These are phyloP conservation scores for Xerocomellus chrysenteron DNA, from an alignment of 768 basidiomycete species.

Conservation along the genomic window DNA sequence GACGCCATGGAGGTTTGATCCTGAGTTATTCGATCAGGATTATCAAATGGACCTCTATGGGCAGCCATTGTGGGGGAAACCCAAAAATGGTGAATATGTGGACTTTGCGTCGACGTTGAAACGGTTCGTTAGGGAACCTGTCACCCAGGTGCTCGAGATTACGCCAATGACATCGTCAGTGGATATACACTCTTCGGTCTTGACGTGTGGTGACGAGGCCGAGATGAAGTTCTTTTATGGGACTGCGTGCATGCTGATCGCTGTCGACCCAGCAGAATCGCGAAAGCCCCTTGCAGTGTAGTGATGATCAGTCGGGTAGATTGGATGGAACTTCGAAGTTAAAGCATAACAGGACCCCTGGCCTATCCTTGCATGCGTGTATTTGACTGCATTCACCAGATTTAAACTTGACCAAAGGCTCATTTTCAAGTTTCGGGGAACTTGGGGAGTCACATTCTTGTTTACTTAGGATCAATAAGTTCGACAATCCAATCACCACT, in stretches of 20 bases:
- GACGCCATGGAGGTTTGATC: not conserved
- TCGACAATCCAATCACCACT: no score
- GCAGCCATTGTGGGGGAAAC: no score
- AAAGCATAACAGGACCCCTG: no score
- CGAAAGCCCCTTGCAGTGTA: not conserved
- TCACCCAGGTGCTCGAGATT: conserved; percentile 1
- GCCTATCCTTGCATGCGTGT: no score
- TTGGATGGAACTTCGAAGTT: no score
- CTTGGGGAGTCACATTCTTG: no score
- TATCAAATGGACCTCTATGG: not conserved
- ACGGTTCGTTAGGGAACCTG: not conserved
- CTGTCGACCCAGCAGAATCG: not conserved
- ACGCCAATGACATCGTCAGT: conserved; percentile 4
- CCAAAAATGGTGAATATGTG: no score
- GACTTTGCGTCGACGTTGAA: not conserved
- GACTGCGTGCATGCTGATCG: conserved; percentile 6
- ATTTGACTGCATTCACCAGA: no score
- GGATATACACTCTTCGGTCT: not conserved
- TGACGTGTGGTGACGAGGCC: not conserved
- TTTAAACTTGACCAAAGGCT: no score
- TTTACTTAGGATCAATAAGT: no score
- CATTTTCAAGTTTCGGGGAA: no score
- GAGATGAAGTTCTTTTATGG: conserved; percentile 1
- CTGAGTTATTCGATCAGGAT: not conserved
- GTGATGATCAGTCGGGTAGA: no score